Evolutionary conservation across 805 yeast genomes (phyloP).

Genomic region (Lipomyces spencermartinsiae): DNA sequence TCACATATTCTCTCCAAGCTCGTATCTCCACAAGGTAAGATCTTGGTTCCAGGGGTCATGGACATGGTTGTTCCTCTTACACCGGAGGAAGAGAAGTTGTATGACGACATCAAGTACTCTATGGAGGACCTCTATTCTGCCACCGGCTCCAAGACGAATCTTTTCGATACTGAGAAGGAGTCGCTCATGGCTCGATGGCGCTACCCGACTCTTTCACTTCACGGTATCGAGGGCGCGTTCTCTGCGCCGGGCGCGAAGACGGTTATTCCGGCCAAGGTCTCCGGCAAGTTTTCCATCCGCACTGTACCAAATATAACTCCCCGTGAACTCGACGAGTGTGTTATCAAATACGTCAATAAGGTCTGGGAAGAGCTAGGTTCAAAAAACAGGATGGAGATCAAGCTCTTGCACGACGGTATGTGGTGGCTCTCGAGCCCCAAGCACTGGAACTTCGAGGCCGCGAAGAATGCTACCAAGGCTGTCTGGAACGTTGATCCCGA

Average conservation of each 20-base stretch:
- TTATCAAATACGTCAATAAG: conserved; percentile 69
- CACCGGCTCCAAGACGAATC: conserved; percentile 83
- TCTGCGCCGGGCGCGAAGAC: conserved; percentile 96
- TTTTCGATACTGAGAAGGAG: conserved; percentile 76
- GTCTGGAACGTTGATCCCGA: conserved; percentile 97
- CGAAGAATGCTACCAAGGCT: conserved; percentile 88
- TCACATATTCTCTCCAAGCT: conserved; percentile 75
- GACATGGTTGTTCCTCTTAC: conserved; percentile 97
- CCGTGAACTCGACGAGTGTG: conserved; percentile 76
- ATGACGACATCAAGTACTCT: conserved; percentile 84
- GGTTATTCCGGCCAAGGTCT: conserved; percentile 93
- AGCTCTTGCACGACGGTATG: conserved; percentile 90
- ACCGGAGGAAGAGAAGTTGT: conserved; percentile 69
- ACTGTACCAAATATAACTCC: conserved; percentile 95
- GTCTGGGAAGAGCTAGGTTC: conserved; percentile 73
- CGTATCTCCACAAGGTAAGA: conserved; percentile 82
- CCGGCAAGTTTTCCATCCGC: conserved; percentile 94
- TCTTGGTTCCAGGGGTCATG: conserved; percentile 82
- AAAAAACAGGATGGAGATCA: conserved; percentile 74
- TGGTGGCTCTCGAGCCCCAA: conserved; percentile 97
- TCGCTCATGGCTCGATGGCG: conserved; percentile 99
- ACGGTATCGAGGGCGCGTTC: conserved; percentile 98
- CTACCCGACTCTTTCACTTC: conserved; percentile 92
- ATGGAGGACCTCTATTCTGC: conserved; percentile 86
- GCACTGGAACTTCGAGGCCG: conserved; percentile 92